Evolutionary conservation across 2,329 filamentous ascomycete species (phyloP), one percentile per base, ranked within the genome.

Genomic region (Coniochaeta pulveracea): DNA sequence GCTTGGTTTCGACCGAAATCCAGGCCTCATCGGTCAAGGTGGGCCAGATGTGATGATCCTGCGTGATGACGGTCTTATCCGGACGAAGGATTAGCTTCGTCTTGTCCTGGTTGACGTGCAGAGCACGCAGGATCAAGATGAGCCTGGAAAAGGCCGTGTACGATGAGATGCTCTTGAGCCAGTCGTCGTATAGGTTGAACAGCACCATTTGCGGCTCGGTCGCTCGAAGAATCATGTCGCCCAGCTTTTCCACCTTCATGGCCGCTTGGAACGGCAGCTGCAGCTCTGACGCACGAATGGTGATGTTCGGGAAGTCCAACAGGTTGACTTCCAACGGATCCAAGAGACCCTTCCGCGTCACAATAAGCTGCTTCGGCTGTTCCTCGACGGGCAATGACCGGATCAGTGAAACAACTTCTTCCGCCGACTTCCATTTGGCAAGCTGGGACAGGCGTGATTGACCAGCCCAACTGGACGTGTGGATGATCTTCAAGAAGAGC

Each of bases 151-250:
- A 98, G 5, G 91, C 91, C 6, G 91, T 98, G 65, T 96, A 98
- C 0, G 91, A 95, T 1, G 91, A 96, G 40, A 98, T 93, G 11
- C 82, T 89, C 76, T 96, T 96, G 41, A 96, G 63, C 91, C 91
- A 98, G 57, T 98, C 91, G 49, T 98, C 91, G 50, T 96, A 98
- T 24, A 98, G 66, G 52, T 98, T 98, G 73, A 96, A 98, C 7
- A 98, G 72, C 34, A 98, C 91, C 91, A 98, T 98, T 61, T 98
- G 91, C n/a, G 91, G 91, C 55, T 96, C 91, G 0, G 91, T 98
- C 2, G 91, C 93, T 46, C 88, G 81, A 28, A 98, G 65, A 48
- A 98, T 98, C 89, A 98, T 95, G 61, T 98, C 93, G 44, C 89
- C 93, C 28, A 98, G 73, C 60, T 98, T 98, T 62, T 98, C 91